These are phyloP conservation scores for Termitomyces sp. DNA, from an alignment of 768 basidiomycete genomes.

Conservation along the genomic window DNA sequence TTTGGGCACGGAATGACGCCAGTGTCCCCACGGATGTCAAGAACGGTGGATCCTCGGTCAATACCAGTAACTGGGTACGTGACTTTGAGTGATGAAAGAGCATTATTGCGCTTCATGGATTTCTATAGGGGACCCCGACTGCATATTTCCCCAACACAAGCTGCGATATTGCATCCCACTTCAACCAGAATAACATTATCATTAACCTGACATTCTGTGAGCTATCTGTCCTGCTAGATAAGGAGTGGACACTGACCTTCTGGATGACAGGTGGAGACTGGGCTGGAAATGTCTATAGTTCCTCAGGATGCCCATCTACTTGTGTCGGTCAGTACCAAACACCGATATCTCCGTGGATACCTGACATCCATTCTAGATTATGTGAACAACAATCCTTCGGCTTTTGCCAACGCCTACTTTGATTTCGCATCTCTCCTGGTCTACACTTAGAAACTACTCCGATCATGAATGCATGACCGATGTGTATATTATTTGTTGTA, in stretches of 20 bases:
- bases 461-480: neutral
- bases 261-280: constrained; percentile 43
- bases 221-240: neutral
- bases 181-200: constrained; percentile 57
- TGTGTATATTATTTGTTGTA: neutral
- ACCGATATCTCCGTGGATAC: neutral
- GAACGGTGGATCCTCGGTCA: constrained; percentile 33
- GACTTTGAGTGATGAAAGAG: neutral
- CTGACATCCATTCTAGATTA: constrained; percentile 34
- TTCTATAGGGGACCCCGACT: constrained; percentile 44
- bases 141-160: constrained; percentile 57
- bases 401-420: constrained; percentile 67
- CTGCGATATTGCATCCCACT: constrained; percentile 56
- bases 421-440: constrained; percentile 55
- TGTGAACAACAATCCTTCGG: constrained; percentile 58
- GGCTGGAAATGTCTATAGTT: constrained; percentile 49
- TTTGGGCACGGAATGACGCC: constrained; percentile 57
- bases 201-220: constrained; percentile 52
- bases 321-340: constrained; percentile 46
- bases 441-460: constrained; percentile 17
- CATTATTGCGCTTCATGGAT: neutral
- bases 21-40: constrained; percentile 46
- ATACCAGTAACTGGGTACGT: constrained; percentile 55
- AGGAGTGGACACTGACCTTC: neutral
- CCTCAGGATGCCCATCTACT: constrained; percentile 50